These are phyloP conservation scores for Thermomyces lanuginosus DNA, from an alignment of 2,329 filamentous ascomycete species.

Conservation along the genomic window DNA sequence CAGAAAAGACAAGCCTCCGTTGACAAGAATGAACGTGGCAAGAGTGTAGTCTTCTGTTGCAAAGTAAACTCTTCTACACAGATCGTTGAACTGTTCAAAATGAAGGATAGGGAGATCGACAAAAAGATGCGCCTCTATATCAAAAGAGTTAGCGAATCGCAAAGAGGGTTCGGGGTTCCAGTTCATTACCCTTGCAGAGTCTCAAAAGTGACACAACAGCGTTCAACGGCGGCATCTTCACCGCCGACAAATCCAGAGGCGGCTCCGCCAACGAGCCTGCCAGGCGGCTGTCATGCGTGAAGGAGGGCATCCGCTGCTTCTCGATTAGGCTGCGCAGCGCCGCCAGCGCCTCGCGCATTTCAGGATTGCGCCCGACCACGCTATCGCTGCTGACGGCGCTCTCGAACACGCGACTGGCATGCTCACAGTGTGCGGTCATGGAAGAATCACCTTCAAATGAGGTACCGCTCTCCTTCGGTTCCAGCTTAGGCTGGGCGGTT, in stretches of 20 bases:
- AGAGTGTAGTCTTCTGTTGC: constrained; percentile 26
- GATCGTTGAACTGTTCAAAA: constrained; percentile 18
- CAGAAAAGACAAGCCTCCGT: constrained; percentile 23
- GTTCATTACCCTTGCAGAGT: constrained; percentile 20
- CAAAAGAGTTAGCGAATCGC: not conserved
- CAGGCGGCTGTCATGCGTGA: constrained; percentile 14
- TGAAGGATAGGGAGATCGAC: constrained; percentile 20
- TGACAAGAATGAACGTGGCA: constrained; percentile 24
- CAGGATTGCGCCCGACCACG: constrained; percentile 20
- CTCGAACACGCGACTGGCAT: constrained; percentile 29
- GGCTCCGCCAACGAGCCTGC: constrained; percentile 11
- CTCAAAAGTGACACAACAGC: constrained; percentile 19
- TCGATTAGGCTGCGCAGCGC: constrained; percentile 24
- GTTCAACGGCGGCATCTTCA: constrained; percentile 22
- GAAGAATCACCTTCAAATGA: constrained; percentile 36
- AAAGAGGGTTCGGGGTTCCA: too few species aligned
- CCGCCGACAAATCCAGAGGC: constrained; percentile 15
- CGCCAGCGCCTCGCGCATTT: constrained; percentile 23
- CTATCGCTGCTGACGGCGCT: constrained; percentile 22
- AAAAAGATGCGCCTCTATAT: constrained; percentile 10
- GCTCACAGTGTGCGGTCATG: constrained; percentile 32
- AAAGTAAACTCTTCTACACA: constrained; percentile 30
- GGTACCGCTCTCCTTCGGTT: constrained; percentile 9
- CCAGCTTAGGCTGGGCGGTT: constrained; percentile 7
- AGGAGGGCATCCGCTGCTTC: constrained; percentile 17